These are phyloP conservation scores for Dillenia turbinata DNA, from an alignment of 164 flowering plant genomes.

Conservation along the genomic window DNA sequence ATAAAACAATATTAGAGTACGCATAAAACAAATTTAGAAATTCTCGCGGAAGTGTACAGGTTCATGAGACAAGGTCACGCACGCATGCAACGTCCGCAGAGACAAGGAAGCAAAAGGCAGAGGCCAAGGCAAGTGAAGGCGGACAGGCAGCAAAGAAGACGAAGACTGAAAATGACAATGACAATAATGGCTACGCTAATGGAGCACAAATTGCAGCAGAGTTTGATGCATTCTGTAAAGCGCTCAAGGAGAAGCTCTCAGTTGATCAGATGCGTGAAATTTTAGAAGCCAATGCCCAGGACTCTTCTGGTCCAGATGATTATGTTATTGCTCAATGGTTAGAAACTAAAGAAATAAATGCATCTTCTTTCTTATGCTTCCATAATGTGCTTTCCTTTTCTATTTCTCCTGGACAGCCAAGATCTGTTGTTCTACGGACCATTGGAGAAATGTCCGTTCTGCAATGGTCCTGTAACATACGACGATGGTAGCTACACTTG, in stretches of 20 bases:
- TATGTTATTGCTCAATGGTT: conserved; percentile 31
- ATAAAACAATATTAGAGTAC: too few species aligned
- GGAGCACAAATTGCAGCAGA: conserved; percentile 27
- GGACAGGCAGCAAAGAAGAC: conserved; percentile 40
- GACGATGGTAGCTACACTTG: conserved; percentile 43
- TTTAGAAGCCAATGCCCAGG: conserved; percentile 52
- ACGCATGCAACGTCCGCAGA: conserved; percentile 30
- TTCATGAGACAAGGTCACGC: conserved; percentile 60
- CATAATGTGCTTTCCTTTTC: not conserved
- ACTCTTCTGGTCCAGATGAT: conserved; percentile 34
- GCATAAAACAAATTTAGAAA: too few species aligned
- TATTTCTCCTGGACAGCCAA: conserved; percentile 38
- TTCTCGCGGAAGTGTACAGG: conserved; percentile 17
- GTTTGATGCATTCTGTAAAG: conserved; percentile 53
- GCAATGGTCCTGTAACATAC: conserved; percentile 42
- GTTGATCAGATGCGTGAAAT: conserved; percentile 52
- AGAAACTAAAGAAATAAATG: not conserved
- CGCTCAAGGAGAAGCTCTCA: conserved; percentile 35
- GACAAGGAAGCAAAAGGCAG: conserved; percentile 35
- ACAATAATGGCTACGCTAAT: conserved; percentile 21
- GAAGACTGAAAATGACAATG: conserved; percentile 26
- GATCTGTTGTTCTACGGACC: conserved; percentile 68
- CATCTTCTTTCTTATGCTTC: not conserved
- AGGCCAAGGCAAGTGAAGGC: conserved; percentile 25
- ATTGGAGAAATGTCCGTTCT: conserved; percentile 49